Evolutionary conservation across 2,329 filamentous ascomycete species (phyloP).

Genomic region (Fusarium devonianum): DNA sequence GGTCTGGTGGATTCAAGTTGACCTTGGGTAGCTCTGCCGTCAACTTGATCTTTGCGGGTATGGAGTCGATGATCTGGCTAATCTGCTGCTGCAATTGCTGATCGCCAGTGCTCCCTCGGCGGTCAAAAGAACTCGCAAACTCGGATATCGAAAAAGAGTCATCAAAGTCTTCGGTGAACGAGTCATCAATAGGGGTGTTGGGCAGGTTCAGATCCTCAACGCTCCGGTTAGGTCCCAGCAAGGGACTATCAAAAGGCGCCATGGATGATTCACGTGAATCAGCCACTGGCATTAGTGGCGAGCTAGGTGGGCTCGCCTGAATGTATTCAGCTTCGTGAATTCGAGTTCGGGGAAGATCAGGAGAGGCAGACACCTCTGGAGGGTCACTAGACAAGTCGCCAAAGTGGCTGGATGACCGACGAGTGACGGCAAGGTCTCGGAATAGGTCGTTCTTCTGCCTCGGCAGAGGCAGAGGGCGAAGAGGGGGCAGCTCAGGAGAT

Average conservation of each 20-base stretch:
- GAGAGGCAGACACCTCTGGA: slow-evolving; percentile 55
- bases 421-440: slow-evolving; percentile 50
- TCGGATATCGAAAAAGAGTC: slow-evolving; percentile 48
- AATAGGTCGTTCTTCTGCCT: slow-evolving; percentile 46
- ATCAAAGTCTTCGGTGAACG: slow-evolving; percentile 57
- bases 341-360: slow-evolving; percentile 42
- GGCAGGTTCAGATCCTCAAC: slow-evolving; percentile 50
- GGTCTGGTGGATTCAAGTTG: slow-evolving; percentile 66
- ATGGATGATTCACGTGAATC: slow-evolving; percentile 44
- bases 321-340: slow-evolving; percentile 47
- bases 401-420: slow-evolving; percentile 49
- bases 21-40: slow-evolving; percentile 60
- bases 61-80: slow-evolving; percentile 76
- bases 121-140: slow-evolving; percentile 34
- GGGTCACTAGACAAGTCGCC: slow-evolving; percentile 52
- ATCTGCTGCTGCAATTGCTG: slow-evolving; percentile 83
- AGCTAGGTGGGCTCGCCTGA: slow-evolving; percentile 57
- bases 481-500: slow-evolving; percentile 48
- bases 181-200: slow-evolving; percentile 53
- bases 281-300: slow-evolving; percentile 49
- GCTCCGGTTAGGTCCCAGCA: slow-evolving; percentile 51
- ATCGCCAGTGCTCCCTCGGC: slow-evolving; percentile 55
- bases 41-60: slow-evolving; percentile 81
- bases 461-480: slow-evolving; percentile 39
- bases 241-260: slow-evolving; percentile 56